These are phyloP conservation scores for Ceratobasidium sp. DNA, from an alignment of 1,284 basidiomycete species.

Conservation along the genomic window DNA sequence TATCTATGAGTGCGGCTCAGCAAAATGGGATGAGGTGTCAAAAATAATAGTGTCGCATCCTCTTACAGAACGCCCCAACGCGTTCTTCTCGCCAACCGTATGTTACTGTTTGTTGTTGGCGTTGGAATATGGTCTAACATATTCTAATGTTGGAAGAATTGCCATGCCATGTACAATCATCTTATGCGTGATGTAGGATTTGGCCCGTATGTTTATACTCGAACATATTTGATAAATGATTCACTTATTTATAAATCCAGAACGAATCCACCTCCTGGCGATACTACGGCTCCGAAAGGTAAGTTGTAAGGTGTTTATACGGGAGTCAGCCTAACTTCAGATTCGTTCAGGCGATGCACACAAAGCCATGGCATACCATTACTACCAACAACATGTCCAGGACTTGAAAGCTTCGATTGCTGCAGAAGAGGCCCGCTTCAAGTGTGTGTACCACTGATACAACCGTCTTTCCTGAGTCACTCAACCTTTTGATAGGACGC, in stretches of 20 bases:
- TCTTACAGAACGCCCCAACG: conserved; percentile 64
- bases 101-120: conserved; percentile 45
- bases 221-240: conserved; percentile 43
- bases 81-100: conserved; percentile 71
- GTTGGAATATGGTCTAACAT: conserved; percentile 43
- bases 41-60: conserved; percentile 71
- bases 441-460: conserved; percentile 54
- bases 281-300: conserved; percentile 27
- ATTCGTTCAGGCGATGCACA: not conserved
- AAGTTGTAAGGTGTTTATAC: not conserved
- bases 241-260: conserved; percentile 68
- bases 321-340: not conserved
- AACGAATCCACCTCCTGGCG: conserved; percentile 8
- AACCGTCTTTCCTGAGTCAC: not conserved
- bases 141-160: conserved; percentile 54
- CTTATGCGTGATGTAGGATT: conserved; percentile 72
- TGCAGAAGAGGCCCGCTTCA: conserved; percentile 77
- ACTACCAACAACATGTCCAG: conserved; percentile 70
- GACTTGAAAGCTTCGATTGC: conserved; percentile 74
- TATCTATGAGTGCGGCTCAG: conserved; percentile 80
- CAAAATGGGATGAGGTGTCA: conserved; percentile 74
- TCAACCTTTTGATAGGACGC: conserved; percentile 51
- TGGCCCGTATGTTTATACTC: conserved; percentile 66
- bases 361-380: conserved; percentile 42
- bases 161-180: conserved; percentile 67